Conservation (phyloP, 495 filamentous ascomycete species). For the Opeltia flavorubescens region DNA sequence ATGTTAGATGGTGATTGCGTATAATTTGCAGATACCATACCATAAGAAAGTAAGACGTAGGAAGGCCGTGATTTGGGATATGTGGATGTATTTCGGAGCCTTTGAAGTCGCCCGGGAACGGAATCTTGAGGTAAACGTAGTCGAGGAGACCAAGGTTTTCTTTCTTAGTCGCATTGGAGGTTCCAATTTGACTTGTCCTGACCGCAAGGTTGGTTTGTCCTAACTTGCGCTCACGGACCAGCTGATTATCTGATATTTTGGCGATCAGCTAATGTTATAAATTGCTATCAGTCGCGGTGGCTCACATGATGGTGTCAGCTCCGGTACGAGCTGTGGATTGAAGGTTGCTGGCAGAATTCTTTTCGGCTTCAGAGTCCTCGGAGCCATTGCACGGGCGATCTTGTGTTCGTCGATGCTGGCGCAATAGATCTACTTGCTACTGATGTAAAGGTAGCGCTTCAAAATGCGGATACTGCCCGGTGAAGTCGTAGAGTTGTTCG, state of each 20-base stretch:
- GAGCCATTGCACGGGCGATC: slow-evolving; percentile 15
- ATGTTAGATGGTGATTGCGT: too few relatives aligned
- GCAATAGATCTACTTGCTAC: too few relatives aligned
- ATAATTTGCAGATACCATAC: too few relatives aligned
- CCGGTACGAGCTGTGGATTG: slow-evolving; percentile 67
- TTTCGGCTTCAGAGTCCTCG: slow-evolving; percentile 37
- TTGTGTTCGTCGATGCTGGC: neutral
- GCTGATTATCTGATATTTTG: slow-evolving; percentile 27
- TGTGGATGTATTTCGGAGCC: slow-evolving; percentile 79
- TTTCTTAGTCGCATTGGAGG: slow-evolving; percentile 49
- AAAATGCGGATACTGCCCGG: too few relatives aligned
- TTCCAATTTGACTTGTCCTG: slow-evolving; percentile 53
- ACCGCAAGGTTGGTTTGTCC: slow-evolving; percentile 82
- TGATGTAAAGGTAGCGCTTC: too few relatives aligned
- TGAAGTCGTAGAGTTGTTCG: too few relatives aligned
- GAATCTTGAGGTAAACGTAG: slow-evolving; percentile 87
- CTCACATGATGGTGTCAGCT: slow-evolving; percentile 52
- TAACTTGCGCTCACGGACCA: slow-evolving; percentile 71
- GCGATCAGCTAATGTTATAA: slow-evolving; percentile 14
- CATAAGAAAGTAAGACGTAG: slow-evolving; percentile 95
- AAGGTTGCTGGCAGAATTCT: slow-evolving; percentile 52
- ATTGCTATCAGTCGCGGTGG: slow-evolving; percentile 8
- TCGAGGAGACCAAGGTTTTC: slow-evolving; percentile 75
- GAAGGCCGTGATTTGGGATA: slow-evolving; percentile 33
- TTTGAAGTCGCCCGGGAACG: slow-evolving; percentile 72